A percentile compares a stretch with the other conserved stretches of the same genome.
These are phyloP conservation scores for Cladosporium sp. DNA, from an alignment of 2,329 filamentous ascomycete species.

Conservation along the genomic window DNA sequence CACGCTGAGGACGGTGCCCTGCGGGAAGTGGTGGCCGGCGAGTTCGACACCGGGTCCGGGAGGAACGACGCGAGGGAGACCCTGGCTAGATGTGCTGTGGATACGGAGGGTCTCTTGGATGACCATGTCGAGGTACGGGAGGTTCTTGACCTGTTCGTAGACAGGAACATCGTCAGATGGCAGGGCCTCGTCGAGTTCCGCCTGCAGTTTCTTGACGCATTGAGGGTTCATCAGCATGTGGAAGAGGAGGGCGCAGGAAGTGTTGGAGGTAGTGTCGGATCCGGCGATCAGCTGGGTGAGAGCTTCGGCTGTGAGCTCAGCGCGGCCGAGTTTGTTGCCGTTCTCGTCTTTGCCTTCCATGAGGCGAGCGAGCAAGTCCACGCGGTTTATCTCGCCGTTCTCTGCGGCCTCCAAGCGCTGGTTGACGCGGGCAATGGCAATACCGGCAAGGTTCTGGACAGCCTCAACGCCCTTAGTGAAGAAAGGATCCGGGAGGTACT, in stretches of 20 bases:
- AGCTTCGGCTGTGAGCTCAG: conserved; percentile 83
- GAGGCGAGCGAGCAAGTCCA: conserved; percentile 74
- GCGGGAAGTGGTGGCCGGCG: conserved; percentile 62
- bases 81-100: conserved; percentile 81
- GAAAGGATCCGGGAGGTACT: conserved; percentile 55
- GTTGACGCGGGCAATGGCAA: conserved; percentile 77
- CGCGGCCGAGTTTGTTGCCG: conserved; percentile 67
- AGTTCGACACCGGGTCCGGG: conserved; percentile 59
- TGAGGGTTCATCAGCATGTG: conserved; percentile 66
- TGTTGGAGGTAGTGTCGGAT: conserved; percentile 72
- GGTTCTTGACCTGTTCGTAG: conserved; percentile 67
- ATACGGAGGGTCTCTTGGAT: conserved; percentile 82
- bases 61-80: conserved; percentile 72
- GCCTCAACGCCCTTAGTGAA: conserved; percentile 33
- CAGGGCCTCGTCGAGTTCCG: conserved; percentile 69
- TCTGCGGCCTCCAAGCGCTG: conserved; percentile 64
- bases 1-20: conserved; percentile 36
- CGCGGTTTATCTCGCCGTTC: conserved; percentile 54
- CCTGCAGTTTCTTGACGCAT: conserved; percentile 66
- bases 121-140: conserved; percentile 69
- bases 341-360: conserved; percentile 83
- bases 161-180: conserved; percentile 60
- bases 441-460: conserved; percentile 74
- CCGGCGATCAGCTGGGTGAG: conserved; percentile 83
- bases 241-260: conserved; percentile 77